A percentile compares a stretch with the other conserved stretches of the same genome.
phyloP scores from a whole-genome alignment of 2,329 filamentous ascomycete species.

The Alternaria arborescens region DNA sequence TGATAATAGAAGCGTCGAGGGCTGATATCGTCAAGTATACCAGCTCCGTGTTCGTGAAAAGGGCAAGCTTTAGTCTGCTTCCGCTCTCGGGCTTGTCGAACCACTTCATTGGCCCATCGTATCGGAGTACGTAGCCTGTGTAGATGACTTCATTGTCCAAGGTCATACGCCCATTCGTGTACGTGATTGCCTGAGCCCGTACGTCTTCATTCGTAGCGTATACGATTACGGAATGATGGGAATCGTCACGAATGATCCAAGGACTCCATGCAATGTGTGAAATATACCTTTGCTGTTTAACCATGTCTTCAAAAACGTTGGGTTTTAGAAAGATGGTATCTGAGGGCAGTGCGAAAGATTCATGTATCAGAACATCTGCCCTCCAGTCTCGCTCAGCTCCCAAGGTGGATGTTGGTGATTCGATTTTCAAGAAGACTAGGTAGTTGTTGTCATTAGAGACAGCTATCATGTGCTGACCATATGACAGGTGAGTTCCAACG shows the following conservation, averaged over 20 bases:
- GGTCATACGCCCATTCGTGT: conserved; percentile 21
- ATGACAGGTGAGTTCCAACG: conserved; percentile 39
- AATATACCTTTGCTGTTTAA: conserved; percentile 45
- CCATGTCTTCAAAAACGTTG: conserved; percentile 40
- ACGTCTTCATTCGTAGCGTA: conserved; percentile 49
- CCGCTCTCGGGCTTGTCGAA: conserved; percentile 25
- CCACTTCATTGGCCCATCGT: conserved; percentile 44
- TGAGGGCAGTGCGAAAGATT: conserved; percentile 27
- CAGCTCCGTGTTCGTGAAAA: conserved; percentile 43
- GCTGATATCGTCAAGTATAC: conserved; percentile 36
- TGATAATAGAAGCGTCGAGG: conserved; percentile 33
- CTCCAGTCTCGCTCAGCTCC: conserved; percentile 38
- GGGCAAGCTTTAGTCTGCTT: conserved; percentile 35
- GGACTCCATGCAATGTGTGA: conserved; percentile 53
- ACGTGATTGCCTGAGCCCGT: conserved; percentile 33
- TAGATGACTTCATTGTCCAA: conserved; percentile 38
- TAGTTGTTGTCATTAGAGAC: conserved; percentile 55
- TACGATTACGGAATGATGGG: conserved; percentile 42
- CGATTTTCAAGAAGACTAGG: conserved; percentile 48
- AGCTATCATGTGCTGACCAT: conserved; percentile 46
- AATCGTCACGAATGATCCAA: conserved; percentile 36
- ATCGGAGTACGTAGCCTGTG: conserved; percentile 29
- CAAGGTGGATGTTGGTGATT: conserved; percentile 50
- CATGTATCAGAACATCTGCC: conserved; percentile 37
- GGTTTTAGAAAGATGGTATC: conserved; percentile 24